A percentile compares a stretch with the other conserved stretches of the same genome.
These are phyloP conservation scores for Trebouxia sp. DNA, from an alignment of 139 green algal genomes.

Conservation along the genomic window DNA sequence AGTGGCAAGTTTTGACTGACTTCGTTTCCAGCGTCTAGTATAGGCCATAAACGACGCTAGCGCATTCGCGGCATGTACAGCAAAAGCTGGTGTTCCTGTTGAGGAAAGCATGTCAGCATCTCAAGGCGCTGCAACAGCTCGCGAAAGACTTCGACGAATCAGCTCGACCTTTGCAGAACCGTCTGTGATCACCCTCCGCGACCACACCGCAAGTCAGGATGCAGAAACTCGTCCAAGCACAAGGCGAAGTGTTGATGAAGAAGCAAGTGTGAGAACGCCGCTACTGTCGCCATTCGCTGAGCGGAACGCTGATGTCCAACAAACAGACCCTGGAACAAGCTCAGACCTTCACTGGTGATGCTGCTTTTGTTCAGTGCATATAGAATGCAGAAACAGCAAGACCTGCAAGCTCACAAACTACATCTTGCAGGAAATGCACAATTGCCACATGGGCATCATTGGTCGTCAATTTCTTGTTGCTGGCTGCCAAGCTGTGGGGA, in stretches of 20 bases:
- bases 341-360: slow-evolving; percentile 15
- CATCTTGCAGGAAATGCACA: background rate
- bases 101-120: background rate
- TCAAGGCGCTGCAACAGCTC: background rate
- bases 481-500: slow-evolving; percentile 55
- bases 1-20: too few relatives aligned
- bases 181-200: slow-evolving; percentile 3
- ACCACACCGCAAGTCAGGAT: background rate
- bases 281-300: slow-evolving; percentile 11
- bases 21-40: too few relatives aligned
- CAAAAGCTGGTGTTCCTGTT: too few relatives aligned
- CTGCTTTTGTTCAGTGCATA: too few relatives aligned
- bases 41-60: too few relatives aligned
- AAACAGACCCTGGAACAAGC: background rate
- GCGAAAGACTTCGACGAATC: background rate
- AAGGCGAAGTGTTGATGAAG: background rate
- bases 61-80: too few relatives aligned
- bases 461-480: slow-evolving; percentile 55
- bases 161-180: background rate
- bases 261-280: background rate
- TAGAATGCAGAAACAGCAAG: too few relatives aligned
- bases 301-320: background rate
- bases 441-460: slow-evolving; percentile 30
- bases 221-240: background rate
- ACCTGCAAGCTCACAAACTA: too few relatives aligned